Evolutionary conservation across 192 early-diverging fungal species (phyloP), one percentile per base, ranked within the genome.

Genomic region (Piromyces finnis): DNA sequence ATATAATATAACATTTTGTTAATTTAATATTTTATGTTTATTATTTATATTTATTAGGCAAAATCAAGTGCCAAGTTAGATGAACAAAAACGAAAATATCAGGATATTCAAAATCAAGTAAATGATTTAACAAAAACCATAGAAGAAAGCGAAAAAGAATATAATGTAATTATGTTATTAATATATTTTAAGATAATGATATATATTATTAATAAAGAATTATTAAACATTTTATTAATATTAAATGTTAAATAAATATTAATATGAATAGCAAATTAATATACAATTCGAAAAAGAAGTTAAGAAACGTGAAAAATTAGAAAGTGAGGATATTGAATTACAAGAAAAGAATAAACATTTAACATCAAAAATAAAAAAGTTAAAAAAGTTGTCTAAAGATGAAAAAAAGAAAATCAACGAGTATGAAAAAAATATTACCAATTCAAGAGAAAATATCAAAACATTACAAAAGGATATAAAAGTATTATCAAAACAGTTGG

Each of bases 331-430:
- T 82, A 92, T 98, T 28, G 92, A 95, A 83, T 83, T 95, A 78
- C 91, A 92, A 80, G 96, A 96, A 84, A 94, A 90, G 81, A 92
- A 92, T 84, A 94, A 96, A 81, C 92, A 96, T 86, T 82, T 94
- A 80, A 88, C 84, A 29, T 87, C 83, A 77, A 95, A 97, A 82
- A 86, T 88, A 79, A 95, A 96, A 81, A 96, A 96, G 83, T 30
- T 90, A 5, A 84, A 85, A 29, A 93, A 92, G 37, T 68, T 68
- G 9, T 68, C 51, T 11, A 68, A 17, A n/a, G 26, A 26, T 68
- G 51, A 68, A 68, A 68, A 68, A 68, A 68, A 68, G 51, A 68
- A 68, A 11, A 68, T 68, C n/a, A 81, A 83, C 26, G 90, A 88
- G 39, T 88, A 87, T 15, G 84, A 86, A 28, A 78, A 77, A 29